Percentiles rank a stretch among this genome's conserved stretches.
Evolutionary conservation across 1,139 yeast species (phyloP).

Genomic region (Candida neerlandica): DNA sequence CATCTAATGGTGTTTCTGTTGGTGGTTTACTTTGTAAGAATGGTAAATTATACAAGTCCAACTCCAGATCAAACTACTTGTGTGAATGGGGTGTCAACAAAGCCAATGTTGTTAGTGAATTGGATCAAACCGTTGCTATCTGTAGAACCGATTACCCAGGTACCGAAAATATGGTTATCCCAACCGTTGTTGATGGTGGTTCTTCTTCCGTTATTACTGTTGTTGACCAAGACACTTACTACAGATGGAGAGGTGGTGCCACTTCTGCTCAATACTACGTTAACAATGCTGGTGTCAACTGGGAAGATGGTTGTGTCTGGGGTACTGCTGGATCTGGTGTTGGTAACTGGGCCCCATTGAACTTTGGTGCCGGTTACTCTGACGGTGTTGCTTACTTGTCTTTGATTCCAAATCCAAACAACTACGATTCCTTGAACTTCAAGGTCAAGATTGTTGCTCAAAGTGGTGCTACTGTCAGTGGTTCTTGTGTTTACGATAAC

Average conservation of each 20-base stretch:
- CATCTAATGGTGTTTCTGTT: slow-evolving; percentile 71
- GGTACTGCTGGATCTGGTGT: slow-evolving; percentile 63
- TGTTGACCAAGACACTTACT: slow-evolving; percentile 65
- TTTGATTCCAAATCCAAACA: slow-evolving; percentile 82
- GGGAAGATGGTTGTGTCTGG: slow-evolving; percentile 78
- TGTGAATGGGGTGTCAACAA: slow-evolving; percentile 77
- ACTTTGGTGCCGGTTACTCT: slow-evolving; percentile 72
- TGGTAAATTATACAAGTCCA: slow-evolving; percentile 71
- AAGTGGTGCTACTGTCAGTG: slow-evolving; percentile 53
- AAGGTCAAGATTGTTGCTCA: slow-evolving; percentile 70
- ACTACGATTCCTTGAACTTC: slow-evolving; percentile 60
- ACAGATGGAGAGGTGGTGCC: slow-evolving; percentile 62
- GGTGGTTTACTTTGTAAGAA: slow-evolving; percentile 75
- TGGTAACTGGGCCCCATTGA: slow-evolving; percentile 87
- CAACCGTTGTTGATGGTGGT: slow-evolving; percentile 70
- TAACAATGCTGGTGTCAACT: slow-evolving; percentile 76
- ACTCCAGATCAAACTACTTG: slow-evolving; percentile 57
- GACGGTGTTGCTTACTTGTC: slow-evolving; percentile 69
- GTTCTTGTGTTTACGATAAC: slow-evolving; percentile 64
- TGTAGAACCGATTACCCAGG: slow-evolving; percentile 92
- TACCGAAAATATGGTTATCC: slow-evolving; percentile 84
- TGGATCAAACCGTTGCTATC: slow-evolving; percentile 63
- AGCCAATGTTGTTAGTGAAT: slow-evolving; percentile 60
- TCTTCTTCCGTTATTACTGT: slow-evolving; percentile 59
- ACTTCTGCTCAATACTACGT: slow-evolving; percentile 83